Evolutionary conservation across 768 basidiomycete genomes (phyloP).

Genomic region (Mycena vulgaris): DNA sequence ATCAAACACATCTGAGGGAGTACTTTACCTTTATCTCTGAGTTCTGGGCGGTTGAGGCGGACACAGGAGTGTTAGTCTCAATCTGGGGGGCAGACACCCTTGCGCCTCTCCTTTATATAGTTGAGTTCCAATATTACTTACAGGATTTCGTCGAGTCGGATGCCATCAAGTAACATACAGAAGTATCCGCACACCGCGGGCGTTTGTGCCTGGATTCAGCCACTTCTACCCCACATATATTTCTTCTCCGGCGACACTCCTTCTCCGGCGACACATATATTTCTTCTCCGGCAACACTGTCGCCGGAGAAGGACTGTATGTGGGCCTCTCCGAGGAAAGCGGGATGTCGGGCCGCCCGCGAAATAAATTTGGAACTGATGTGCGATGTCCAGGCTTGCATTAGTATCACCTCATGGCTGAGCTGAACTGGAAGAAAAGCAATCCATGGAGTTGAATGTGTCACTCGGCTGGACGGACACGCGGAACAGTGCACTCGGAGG

Average conservation of each 20-base stretch:
- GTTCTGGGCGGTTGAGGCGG: conserved; percentile 7
- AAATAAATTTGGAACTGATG: conserved; percentile 17
- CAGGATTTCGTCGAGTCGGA: conserved; percentile 5
- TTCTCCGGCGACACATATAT: too few relatives aligned
- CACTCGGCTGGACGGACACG: conserved; percentile 16
- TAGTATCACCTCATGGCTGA: conserved; percentile 16
- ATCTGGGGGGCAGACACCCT: conserved; percentile 14
- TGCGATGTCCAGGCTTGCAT: conserved; percentile 14
- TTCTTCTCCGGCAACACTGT: background rate
- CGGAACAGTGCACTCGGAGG: conserved; percentile 3
- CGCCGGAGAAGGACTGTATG: conserved; percentile 5
- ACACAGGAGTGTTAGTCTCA: conserved; percentile 8
- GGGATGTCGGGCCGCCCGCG: conserved; percentile 11
- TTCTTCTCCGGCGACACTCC: too few relatives aligned
- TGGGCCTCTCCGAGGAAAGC: conserved; percentile 1
- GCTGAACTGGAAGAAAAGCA: conserved; percentile 20
- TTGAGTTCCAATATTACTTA: conserved; percentile 17
- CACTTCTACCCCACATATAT: background rate
- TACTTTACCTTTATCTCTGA: conserved; percentile 12
- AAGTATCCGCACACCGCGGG: conserved; percentile 14
- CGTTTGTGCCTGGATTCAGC: conserved; percentile 6
- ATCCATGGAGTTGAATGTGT: conserved; percentile 14
- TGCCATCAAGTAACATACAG: conserved; percentile 7
- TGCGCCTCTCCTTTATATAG: conserved; percentile 14
- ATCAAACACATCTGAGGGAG: conserved; percentile 9